Evolutionary conservation across 2,329 filamentous ascomycete genomes (phyloP).

Genomic region (Trichoderma harzianum): DNA sequence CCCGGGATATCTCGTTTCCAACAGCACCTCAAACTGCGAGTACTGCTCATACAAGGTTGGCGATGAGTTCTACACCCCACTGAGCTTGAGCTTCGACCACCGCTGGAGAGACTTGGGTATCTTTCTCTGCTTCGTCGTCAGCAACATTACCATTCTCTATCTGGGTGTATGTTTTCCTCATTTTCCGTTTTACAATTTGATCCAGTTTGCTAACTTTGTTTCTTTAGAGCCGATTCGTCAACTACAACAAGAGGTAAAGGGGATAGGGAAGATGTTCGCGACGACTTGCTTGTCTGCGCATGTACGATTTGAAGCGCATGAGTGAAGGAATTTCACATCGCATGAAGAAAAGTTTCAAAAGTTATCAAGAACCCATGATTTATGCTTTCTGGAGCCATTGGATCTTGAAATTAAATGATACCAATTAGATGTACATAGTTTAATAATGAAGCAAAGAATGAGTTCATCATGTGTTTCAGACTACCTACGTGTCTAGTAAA

Average conservation of each 20-base stretch:
- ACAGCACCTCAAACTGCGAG: conserved; percentile 63
- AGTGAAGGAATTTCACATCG: background rate
- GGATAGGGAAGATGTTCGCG: too few relatives aligned
- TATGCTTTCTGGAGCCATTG: background rate
- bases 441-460: conserved; percentile 1
- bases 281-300: background rate
- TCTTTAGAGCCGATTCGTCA: conserved; percentile 47
- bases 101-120: conserved; percentile 85
- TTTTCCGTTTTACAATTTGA: background rate
- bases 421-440: background rate
- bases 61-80: conserved; percentile 71
- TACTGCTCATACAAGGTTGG: conserved; percentile 81
- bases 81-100: conserved; percentile 63
- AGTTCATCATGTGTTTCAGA: background rate
- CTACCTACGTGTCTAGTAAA: background rate
- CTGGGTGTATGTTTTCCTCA: conserved; percentile 44
- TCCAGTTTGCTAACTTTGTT: conserved; percentile 11
- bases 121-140: conserved; percentile 69
- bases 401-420: background rate
- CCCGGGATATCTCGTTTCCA: conserved; percentile 66
- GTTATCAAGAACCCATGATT: background rate
- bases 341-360: background rate
- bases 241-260: conserved; percentile 49
- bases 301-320: background rate
- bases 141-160: conserved; percentile 65